Percentiles rank a stretch among this genome's conserved stretches.
phyloP scores from a whole-genome alignment of 305 asterid genomes.

The Caryopteris hybrid region DNA sequence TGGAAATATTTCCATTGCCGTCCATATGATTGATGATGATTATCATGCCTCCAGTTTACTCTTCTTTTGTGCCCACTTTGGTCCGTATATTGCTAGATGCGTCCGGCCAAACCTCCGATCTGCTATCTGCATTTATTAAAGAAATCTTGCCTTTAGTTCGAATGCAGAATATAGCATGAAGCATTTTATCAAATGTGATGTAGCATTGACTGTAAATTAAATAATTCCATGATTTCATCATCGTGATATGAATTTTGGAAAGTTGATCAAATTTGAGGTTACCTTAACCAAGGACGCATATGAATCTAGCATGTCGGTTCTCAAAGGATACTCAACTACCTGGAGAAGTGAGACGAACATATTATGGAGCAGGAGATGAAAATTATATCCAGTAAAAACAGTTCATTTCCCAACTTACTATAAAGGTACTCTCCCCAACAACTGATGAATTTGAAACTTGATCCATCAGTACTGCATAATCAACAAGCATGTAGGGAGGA shows the following conservation, averaged over 20 bases:
- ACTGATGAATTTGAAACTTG: slow-evolving; percentile 68
- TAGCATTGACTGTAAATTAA: neutral
- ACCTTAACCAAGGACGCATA: slow-evolving; percentile 79
- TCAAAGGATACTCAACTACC: slow-evolving; percentile 88
- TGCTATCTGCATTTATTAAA: slow-evolving; percentile 49
- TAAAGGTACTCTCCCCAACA: slow-evolving; percentile 77
- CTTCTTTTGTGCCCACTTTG: slow-evolving; percentile 67
- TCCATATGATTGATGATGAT: neutral
- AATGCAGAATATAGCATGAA: neutral
- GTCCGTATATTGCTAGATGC: slow-evolving; percentile 76
- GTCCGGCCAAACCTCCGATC: slow-evolving; percentile 88
- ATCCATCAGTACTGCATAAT: slow-evolving; percentile 71
- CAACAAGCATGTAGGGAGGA: slow-evolving; percentile 89
- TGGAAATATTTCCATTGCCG: neutral
- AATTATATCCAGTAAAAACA: neutral
- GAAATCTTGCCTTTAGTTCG: neutral
- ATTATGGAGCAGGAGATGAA: slow-evolving; percentile 1
- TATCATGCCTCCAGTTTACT: slow-evolving; percentile 25
- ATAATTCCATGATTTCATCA: neutral
- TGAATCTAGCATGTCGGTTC: slow-evolving; percentile 80
- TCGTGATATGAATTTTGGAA: neutral
- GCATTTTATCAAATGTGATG: neutral
- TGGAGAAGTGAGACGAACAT: slow-evolving; percentile 29
- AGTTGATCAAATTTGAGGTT: slow-evolving; percentile 7
- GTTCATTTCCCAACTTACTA: slow-evolving; percentile 42